Evolutionary conservation across 2,329 filamentous ascomycete species (phyloP).

Genomic region (Cercospora janseana): DNA sequence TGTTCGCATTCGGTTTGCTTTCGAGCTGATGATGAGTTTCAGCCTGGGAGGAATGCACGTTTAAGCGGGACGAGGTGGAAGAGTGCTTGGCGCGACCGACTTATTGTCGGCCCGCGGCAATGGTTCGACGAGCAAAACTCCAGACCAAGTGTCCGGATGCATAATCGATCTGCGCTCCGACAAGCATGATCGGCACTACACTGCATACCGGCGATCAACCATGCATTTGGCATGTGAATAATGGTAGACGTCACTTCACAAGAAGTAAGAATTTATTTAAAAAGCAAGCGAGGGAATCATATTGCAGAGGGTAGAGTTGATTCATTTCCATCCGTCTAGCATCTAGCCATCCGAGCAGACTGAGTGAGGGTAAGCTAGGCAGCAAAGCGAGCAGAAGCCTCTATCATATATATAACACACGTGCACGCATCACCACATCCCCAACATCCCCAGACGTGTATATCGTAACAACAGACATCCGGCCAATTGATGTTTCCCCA

Average conservation of each 20-base stretch:
- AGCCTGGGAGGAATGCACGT: neutral
- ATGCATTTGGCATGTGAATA: constrained; percentile 4
- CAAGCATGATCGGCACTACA: constrained; percentile 8
- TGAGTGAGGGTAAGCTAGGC: constrained; percentile 14
- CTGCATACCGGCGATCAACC: neutral
- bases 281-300: neutral
- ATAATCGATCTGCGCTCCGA: neutral
- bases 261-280: neutral
- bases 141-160: constrained; percentile 1
- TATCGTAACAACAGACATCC: constrained; percentile 18
- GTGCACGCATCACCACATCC: neutral
- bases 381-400: constrained; percentile 15
- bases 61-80: neutral
- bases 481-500: neutral
- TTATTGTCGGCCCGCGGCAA: neutral
- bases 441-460: constrained; percentile 11
- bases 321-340: constrained; percentile 18
- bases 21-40: neutral
- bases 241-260: neutral
- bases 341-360: constrained; percentile 20
- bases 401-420: constrained; percentile 3
- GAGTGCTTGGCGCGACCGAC: constrained; percentile 2
- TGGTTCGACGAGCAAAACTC: neutral
- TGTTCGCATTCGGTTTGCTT: neutral
- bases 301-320: constrained; percentile 21